phyloP scores from a whole-genome alignment of 1,139 yeast genomes.

The Spathaspora sp. region DNA sequence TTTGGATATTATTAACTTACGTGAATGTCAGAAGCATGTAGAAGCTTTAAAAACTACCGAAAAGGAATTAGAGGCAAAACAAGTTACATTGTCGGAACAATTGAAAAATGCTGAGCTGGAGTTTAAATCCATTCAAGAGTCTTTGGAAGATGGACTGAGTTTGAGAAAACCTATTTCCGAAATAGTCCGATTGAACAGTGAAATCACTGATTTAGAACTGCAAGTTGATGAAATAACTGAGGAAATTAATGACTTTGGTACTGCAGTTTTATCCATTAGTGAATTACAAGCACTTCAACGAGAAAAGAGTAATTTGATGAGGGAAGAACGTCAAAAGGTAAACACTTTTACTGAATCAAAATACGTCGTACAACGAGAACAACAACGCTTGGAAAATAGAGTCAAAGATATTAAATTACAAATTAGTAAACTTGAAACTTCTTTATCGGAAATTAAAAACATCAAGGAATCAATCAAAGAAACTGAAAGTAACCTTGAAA shows the following conservation, averaged over 20 bases:
- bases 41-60: constrained; percentile 11
- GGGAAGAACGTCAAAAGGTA: constrained; percentile 44
- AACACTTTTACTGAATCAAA: constrained; percentile 46
- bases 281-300: constrained; percentile 56
- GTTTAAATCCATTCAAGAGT: constrained; percentile 6
- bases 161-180: constrained; percentile 35
- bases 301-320: constrained; percentile 41
- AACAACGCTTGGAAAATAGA: constrained; percentile 48
- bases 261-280: constrained; percentile 32
- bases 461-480: constrained; percentile 19
- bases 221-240: constrained; percentile 37
- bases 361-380: constrained; percentile 48
- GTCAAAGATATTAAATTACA: constrained; percentile 57
- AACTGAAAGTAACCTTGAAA: constrained; percentile 15
- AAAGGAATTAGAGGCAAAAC: constrained; percentile 10
- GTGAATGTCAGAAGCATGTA: constrained; percentile 17
- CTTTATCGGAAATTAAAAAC: constrained; percentile 40
- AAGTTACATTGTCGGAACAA: constrained; percentile 18
- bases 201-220: constrained; percentile 28
- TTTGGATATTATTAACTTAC: constrained; percentile 27
- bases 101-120: constrained; percentile 11
- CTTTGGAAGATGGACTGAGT: constrained; percentile 7
- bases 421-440: constrained; percentile 56
- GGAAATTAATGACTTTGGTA: constrained; percentile 38
- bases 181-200: constrained; percentile 34